phyloP scores from a whole-genome alignment of 352 stramenopile genomes.

The Pythium insidiosum region DNA sequence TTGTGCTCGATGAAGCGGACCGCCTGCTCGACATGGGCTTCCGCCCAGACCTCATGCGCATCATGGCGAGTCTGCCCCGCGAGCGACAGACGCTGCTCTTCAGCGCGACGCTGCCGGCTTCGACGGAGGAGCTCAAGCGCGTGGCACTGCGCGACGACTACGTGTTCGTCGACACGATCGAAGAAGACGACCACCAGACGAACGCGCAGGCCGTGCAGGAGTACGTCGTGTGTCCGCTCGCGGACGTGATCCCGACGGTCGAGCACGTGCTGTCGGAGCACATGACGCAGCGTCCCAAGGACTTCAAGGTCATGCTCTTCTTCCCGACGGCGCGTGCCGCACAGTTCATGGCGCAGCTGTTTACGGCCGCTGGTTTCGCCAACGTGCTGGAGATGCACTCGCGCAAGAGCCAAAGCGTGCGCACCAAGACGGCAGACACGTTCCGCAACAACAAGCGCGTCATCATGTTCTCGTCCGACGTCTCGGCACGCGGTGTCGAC shows the following conservation, averaged over 20 bases:
- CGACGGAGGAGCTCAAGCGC: constrained; percentile 82
- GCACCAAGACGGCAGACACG: constrained; percentile 79
- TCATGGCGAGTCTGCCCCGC: constrained; percentile 47
- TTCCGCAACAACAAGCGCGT: constrained; percentile 87
- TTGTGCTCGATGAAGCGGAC: constrained; percentile 95
- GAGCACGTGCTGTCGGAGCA: constrained; percentile 66
- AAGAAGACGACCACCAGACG: constrained; percentile 85
- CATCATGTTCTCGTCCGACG: constrained; percentile 93
- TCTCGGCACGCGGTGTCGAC: constrained; percentile 92
- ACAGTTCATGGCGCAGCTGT: constrained; percentile 88
- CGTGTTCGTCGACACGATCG: constrained; percentile 91
- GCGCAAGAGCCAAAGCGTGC: constrained; percentile 88
- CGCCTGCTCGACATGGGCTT: constrained; percentile 96
- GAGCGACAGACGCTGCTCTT: constrained; percentile 95
- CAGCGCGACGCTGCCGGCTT: constrained; percentile 89
- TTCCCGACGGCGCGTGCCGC: constrained; percentile 87
- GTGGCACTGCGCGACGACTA: constrained; percentile 84
- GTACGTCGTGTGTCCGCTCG: constrained; percentile 59
- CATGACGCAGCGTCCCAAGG: constrained; percentile 30
- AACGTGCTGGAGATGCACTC: constrained; percentile 95
- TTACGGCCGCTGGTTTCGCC: constrained; percentile 55
- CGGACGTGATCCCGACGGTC: constrained; percentile 65
- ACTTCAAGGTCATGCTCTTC: constrained; percentile 96
- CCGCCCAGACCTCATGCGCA: constrained; percentile 85
- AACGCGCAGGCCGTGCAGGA: constrained; percentile 88